Evolutionary conservation across 2,329 filamentous ascomycete species (phyloP).

Genomic region (Aspergillus amoenus): DNA sequence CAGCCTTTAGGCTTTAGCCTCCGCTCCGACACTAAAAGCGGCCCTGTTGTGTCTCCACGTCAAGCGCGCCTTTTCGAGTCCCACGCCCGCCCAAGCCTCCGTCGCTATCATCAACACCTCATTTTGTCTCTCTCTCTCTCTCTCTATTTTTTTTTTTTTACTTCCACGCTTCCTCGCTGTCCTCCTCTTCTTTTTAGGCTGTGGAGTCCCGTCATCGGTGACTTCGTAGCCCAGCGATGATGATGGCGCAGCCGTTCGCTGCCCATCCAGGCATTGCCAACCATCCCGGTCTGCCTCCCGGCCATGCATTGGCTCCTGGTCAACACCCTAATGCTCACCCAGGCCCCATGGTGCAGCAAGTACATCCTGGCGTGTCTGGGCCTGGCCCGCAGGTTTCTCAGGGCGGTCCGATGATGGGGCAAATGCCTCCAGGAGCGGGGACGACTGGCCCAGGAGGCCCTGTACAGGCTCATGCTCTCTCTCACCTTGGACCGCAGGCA

Average conservation of each 20-base stretch:
- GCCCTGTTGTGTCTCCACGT: constrained; percentile 30
- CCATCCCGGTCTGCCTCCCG: constrained; percentile 58
- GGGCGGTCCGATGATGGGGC: constrained; percentile 62
- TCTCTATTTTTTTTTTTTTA: not conserved
- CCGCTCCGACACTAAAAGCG: constrained; percentile 36
- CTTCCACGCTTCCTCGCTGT: constrained; percentile 10
- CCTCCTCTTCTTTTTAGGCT: constrained; percentile 20
- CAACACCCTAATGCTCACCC: constrained; percentile 59
- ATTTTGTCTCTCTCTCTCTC: constrained; percentile 4
- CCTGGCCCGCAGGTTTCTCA: constrained; percentile 61
- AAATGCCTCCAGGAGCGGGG: constrained; percentile 60
- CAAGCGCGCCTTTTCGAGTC: constrained; percentile 30
- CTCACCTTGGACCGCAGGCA: constrained; percentile 58
- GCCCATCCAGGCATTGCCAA: constrained; percentile 60
- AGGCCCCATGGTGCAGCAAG: constrained; percentile 53
- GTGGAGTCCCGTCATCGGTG: constrained; percentile 33
- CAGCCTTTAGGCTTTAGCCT: constrained; percentile 31
- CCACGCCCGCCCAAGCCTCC: constrained; percentile 18
- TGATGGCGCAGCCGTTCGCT: constrained; percentile 57
- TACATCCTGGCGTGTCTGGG: constrained; percentile 61
- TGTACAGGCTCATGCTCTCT: constrained; percentile 59
- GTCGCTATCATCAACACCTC: constrained; percentile 10
- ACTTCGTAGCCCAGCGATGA: constrained; percentile 48
- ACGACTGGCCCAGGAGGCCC: constrained; percentile 50
- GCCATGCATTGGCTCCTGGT: constrained; percentile 59